Conservation (phyloP, 2,329 filamentous ascomycete genomes). For the Magnaporthiopsis poae region DNA sequence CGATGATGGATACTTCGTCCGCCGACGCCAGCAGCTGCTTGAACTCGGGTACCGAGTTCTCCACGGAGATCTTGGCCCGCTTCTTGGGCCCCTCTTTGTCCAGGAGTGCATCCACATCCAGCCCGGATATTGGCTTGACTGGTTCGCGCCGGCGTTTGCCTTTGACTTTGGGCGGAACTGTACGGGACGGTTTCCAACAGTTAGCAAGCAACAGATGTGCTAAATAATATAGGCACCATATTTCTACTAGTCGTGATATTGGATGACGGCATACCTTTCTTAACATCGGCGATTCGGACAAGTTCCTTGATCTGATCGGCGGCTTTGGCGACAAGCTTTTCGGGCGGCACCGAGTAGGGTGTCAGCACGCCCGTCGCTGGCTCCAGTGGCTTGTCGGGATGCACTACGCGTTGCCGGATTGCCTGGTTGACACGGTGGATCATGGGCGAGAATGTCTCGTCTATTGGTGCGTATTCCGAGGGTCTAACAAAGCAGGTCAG, state of each 20-base stretch:
- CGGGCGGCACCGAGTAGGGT: slow-evolving; percentile 63
- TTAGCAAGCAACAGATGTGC: not conserved
- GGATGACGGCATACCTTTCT: slow-evolving; percentile 51
- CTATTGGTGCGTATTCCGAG: slow-evolving; percentile 63
- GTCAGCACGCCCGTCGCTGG: slow-evolving; percentile 51
- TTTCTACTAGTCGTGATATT: no score
- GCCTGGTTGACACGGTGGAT: slow-evolving; percentile 86
- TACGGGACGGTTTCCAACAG: slow-evolving; percentile 16
- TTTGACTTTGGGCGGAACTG: slow-evolving; percentile 70
- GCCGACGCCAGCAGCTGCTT: slow-evolving; percentile 62
- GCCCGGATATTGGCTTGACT: slow-evolving; percentile 76
- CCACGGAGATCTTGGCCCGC: slow-evolving; percentile 34
- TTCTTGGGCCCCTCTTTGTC: slow-evolving; percentile 35
- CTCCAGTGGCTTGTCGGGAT: slow-evolving; percentile 55
- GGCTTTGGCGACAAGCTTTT: slow-evolving; percentile 52
- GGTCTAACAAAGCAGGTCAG: slow-evolving; percentile 24
- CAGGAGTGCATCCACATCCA: slow-evolving; percentile 78
- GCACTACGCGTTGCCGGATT: slow-evolving; percentile 69
- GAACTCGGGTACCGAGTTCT: slow-evolving; percentile 84
- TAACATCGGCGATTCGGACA: slow-evolving; percentile 63
- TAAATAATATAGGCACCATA: not conserved
- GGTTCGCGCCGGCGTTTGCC: slow-evolving; percentile 60
- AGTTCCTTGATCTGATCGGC: slow-evolving; percentile 51
- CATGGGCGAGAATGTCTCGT: slow-evolving; percentile 73
- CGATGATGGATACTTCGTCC: slow-evolving; percentile 50